Conservation (phyloP, 2,329 filamentous ascomycete species). For the Emydomyces testavorans region DNA sequence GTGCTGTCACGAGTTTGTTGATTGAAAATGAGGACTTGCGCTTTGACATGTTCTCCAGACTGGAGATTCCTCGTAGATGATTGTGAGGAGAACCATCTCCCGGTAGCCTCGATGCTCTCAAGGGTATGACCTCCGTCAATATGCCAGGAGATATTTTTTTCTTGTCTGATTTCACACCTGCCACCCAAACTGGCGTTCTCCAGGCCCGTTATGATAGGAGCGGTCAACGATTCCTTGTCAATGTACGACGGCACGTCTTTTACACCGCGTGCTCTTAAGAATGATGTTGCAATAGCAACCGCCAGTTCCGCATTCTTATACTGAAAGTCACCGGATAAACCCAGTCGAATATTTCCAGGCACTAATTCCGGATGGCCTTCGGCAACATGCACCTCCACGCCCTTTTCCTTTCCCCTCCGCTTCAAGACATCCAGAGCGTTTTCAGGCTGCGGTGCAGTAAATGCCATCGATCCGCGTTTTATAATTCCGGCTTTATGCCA, state of each 20-base stretch:
- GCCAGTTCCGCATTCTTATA: conserved; percentile 52
- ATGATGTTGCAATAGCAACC: conserved; percentile 38
- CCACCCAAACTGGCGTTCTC: conserved; percentile 58
- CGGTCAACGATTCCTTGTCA: conserved; percentile 41
- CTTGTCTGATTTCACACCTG: conserved; percentile 58
- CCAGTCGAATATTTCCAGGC: conserved; percentile 41
- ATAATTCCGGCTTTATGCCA: conserved; percentile 91
- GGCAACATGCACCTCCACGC: conserved; percentile 40
- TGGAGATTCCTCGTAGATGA: conserved; percentile 23
- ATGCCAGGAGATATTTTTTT: conserved; percentile 56
- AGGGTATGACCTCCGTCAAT: conserved; percentile 81
- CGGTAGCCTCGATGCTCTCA: conserved; percentile 68
- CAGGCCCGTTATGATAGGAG: conserved; percentile 54
- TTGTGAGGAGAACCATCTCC: conserved; percentile 58
- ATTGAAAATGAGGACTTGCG: conserved; percentile 71
- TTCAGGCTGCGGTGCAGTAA: conserved; percentile 49
- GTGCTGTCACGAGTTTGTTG: conserved; percentile 74
- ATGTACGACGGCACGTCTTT: conserved; percentile 29
- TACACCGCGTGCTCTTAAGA: conserved; percentile 29
- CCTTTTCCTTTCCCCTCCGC: conserved; percentile 44
- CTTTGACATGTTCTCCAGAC: conserved; percentile 24
- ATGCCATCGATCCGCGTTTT: conserved; percentile 53
- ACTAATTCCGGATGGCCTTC: conserved; percentile 37
- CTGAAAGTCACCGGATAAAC: conserved; percentile 52
- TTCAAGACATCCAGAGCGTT: conserved; percentile 45